Base-by-base conservation (phyloP, 2,329 filamentous ascomycete species). In the Monosporascus sp. region DNA sequence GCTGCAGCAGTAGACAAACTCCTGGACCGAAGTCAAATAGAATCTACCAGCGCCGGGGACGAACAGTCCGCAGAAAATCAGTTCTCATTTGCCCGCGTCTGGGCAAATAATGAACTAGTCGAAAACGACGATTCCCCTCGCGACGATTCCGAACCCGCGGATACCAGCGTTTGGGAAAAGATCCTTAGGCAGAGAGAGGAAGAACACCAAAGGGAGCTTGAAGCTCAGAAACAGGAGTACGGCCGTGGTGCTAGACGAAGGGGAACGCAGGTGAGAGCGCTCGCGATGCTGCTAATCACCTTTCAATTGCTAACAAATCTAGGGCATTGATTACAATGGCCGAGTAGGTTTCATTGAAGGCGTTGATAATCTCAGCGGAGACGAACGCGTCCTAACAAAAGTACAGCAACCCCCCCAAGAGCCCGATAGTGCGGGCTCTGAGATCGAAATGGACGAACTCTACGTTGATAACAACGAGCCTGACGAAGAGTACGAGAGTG, bases 51-150 rank as follows among this genome's bases (percentile, higher is more conserved):
- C 52, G 75, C 79, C 2, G 81, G 82, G 9, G 79, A 84, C 2
- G 84, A 91, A 48, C 71, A 75, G 22, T 81, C 82, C 1, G 84
- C 85, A 1, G 89, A 95, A 66, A 87, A 85, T 0, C 88, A 92
- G 52, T 99, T 97, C 68, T 90, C 88, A 5, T 90, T 94, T 70
- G 93, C 93, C 40, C 84, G 90, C 45, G 87, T 99, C 2, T 99
- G 94, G 94, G 88, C 87, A 4, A 95, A 96, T 63, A 88, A 95
- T 37, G 82, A 84, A 60, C 76, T 96, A 6, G 80, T 86, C 48
- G 86, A 88, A 19, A 78, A 82, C 24, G 67, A 88, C 22, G 76
- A 82, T 45, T 76, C 78, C 41, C 72, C 75, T 6, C 74, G 78
- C 2, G 75, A 81, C 26, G 78, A 81, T 7, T 74, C 79, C 5